Percentiles rank a stretch among this genome's conserved stretches.
These are phyloP conservation scores for Brettanomyces custersianus DNA, from an alignment of 805 yeast genomes.

Conservation along the genomic window DNA sequence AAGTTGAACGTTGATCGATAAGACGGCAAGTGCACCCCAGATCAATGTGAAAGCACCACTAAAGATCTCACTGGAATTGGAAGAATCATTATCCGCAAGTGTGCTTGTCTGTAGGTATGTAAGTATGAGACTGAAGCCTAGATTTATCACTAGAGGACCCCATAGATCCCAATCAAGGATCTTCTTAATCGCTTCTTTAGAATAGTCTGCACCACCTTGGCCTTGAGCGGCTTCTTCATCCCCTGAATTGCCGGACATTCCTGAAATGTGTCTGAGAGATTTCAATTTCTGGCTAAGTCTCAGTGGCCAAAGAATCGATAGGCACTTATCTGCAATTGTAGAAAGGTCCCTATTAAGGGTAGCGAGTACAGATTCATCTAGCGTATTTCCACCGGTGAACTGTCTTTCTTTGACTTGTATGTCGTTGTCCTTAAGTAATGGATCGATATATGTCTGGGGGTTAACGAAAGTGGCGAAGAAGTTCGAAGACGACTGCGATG, in stretches of 20 bases:
- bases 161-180: slow-evolving; percentile 53
- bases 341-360: slow-evolving; percentile 32
- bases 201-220: slow-evolving; percentile 23
- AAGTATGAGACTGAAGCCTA: slow-evolving; percentile 37
- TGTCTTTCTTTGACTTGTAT: slow-evolving; percentile 36
- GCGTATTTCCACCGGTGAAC: slow-evolving; percentile 47
- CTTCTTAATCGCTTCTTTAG: slow-evolving; percentile 24
- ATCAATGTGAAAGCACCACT: slow-evolving; percentile 45
- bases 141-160: slow-evolving; percentile 50
- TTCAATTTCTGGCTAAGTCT: slow-evolving; percentile 22
- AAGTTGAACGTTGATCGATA: slow-evolving; percentile 46
- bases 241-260: slow-evolving; percentile 10
- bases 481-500: slow-evolving; percentile 15
- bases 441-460: slow-evolving; percentile 23
- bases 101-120: slow-evolving; percentile 33
- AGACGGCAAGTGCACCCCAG: slow-evolving; percentile 39
- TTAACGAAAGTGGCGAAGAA: slow-evolving; percentile 26
- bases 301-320: slow-evolving; percentile 30
- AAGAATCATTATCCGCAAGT: slow-evolving; percentile 17
- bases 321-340: slow-evolving; percentile 25
- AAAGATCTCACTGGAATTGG: slow-evolving; percentile 33
- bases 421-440: slow-evolving; percentile 16
- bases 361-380: slow-evolving; percentile 45
- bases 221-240: slow-evolving; percentile 5
- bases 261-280: slow-evolving; percentile 18